Percentiles rank a stretch among this genome's conserved stretches.
Conservation (phyloP, 257 asterid species). For the Cordia subcordata region DNA sequence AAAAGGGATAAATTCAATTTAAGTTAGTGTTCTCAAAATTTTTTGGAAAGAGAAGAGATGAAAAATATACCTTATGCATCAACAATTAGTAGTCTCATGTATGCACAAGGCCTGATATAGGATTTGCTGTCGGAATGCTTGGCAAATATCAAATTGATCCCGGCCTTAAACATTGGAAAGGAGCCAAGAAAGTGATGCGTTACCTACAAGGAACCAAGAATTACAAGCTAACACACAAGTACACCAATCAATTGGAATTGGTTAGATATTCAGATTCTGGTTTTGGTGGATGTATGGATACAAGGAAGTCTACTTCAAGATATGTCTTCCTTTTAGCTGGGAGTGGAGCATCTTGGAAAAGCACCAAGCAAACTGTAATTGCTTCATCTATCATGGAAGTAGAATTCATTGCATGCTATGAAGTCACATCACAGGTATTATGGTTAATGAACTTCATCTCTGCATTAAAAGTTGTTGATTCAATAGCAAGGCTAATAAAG, state of each 20-base stretch:
- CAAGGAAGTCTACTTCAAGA: background rate
- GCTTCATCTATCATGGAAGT: too few relatives aligned
- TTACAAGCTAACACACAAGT: background rate
- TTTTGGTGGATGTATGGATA: background rate
- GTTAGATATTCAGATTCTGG: background rate
- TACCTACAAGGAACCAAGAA: constrained; percentile 5
- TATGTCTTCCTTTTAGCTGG: background rate
- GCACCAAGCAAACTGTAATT: background rate
- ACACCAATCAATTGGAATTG: background rate
- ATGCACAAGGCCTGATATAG: background rate
- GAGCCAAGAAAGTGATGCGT: background rate
- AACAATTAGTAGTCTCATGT: background rate
- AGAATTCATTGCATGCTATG: too few relatives aligned
- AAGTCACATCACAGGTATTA: background rate
- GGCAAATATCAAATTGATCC: constrained; percentile 1
- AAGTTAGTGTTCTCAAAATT: background rate
- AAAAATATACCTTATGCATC: background rate
- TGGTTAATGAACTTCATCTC: background rate
- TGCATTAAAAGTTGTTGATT: background rate
- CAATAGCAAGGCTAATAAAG: background rate
- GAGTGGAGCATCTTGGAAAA: background rate
- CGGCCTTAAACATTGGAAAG: background rate
- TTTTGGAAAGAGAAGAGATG: background rate
- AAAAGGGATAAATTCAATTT: background rate
- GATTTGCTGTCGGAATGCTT: background rate